Percentiles rank a stretch among this genome's conserved stretches.
These are phyloP conservation scores for Eucalyptus sp. DNA, from an alignment of 345 rosid species.

Conservation along the genomic window DNA sequence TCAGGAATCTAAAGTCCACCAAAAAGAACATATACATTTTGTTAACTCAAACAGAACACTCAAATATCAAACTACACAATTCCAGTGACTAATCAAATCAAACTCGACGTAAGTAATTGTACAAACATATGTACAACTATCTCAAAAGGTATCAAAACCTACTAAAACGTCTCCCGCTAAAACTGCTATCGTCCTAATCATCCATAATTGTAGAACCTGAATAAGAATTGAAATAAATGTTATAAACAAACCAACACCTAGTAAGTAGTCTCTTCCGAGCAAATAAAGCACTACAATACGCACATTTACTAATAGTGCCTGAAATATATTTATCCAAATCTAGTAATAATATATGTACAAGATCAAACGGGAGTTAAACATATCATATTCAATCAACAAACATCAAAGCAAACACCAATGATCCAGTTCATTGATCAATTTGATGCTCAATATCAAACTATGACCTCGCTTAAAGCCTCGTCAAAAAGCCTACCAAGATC, in stretches of 20 bases:
- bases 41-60: neutral
- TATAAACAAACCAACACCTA: neutral
- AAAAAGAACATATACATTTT: neutral
- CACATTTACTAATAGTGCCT: neutral
- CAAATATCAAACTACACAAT: neutral
- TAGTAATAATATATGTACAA: neutral
- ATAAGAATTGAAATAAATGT: neutral
- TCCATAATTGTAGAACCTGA: neutral
- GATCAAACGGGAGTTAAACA: neutral
- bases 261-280: neutral
- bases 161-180: neutral
- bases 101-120: neutral
- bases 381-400: neutral
- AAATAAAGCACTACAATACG: neutral
- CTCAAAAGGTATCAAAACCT: neutral
- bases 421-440: neutral
- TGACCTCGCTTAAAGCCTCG: neutral
- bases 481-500: neutral
- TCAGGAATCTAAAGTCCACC: neutral
- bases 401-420: neutral
- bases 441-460: neutral
- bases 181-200: neutral
- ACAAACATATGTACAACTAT: neutral
- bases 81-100: neutral
- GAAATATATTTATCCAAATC: neutral